phyloP scores from a whole-genome alignment of 441 rosid genomes.

The Croton setiger region DNA sequence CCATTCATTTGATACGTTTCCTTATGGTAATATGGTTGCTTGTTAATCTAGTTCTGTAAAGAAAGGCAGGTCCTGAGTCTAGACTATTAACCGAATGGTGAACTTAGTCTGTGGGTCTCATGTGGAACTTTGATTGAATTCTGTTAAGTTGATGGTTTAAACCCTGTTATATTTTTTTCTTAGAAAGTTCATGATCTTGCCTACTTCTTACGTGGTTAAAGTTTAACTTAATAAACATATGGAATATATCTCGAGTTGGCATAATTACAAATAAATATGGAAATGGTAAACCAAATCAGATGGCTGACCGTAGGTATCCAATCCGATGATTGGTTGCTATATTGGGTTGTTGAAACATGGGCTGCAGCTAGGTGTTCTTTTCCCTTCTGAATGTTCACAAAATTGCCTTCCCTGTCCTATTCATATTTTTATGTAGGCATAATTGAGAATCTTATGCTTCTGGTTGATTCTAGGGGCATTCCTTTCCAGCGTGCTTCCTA shows the following conservation, averaged over 20 bases:
- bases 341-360: conserved; percentile 11
- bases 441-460: conserved; percentile 24
- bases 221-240: not conserved
- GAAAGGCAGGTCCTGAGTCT: not conserved
- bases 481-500: conserved; percentile 48
- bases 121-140: not conserved
- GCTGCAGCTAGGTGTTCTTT: conserved; percentile 14
- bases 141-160: not conserved
- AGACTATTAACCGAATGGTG: not conserved
- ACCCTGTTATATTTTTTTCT: not conserved
- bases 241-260: not conserved
- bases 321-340: conserved; percentile 16
- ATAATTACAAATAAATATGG: not conserved
- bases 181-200: not conserved
- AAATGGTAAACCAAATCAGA: conserved; percentile 12
- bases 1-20: not conserved
- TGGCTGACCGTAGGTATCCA: conserved; percentile 14
- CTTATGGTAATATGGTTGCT: not conserved
- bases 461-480: conserved; percentile 45
- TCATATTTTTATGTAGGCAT: conserved; percentile 10
- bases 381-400: not conserved
- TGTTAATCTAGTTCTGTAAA: not conserved
- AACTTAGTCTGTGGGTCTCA: not conserved
- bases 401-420: not conserved
- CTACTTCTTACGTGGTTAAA: not conserved